Conservation (phyloP, 805 yeast species). For the Tetrapisispora namnaoensis region DNA sequence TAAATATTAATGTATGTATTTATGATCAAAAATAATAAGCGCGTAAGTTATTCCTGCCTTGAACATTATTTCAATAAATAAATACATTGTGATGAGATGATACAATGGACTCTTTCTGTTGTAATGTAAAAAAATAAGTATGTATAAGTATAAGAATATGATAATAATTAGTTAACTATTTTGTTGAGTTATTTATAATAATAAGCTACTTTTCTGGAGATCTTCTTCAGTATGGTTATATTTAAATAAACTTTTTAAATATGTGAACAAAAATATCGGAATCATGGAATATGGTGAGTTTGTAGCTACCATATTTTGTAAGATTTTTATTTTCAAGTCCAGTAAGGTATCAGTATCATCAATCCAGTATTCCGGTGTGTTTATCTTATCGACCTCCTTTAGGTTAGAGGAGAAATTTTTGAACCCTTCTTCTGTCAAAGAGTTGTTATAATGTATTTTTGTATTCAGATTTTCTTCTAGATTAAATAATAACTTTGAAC, state of each 20-base stretch:
- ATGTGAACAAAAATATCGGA: constrained; percentile 41
- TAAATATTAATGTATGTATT: no score
- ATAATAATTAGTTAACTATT: no score
- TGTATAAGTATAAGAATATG: no score
- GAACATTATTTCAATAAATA: no score
- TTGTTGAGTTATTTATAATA: background rate
- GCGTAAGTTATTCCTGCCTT: no score
- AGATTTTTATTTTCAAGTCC: constrained; percentile 36
- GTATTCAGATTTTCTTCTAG: constrained; percentile 7
- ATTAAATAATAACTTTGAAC: constrained; percentile 5
- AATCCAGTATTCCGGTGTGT: constrained; percentile 8
- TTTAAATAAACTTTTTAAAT: constrained; percentile 40
- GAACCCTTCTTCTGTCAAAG: constrained; percentile 18
- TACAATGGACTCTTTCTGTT: no score
- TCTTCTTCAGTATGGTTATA: constrained; percentile 2
- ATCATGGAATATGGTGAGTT: constrained; percentile 39
- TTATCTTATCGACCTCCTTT: background rate
- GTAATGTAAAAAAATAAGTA: no score
- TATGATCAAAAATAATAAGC: no score
- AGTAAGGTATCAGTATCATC: constrained; percentile 27
- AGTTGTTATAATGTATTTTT: constrained; percentile 3
- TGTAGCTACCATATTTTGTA: constrained; percentile 29
- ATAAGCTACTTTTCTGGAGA: background rate
- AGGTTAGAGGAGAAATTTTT: constrained; percentile 9
- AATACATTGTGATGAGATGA: no score